Evolutionary conservation across 495 filamentous ascomycete species (phyloP).

Genomic region (Jackrogersella minutella): DNA sequence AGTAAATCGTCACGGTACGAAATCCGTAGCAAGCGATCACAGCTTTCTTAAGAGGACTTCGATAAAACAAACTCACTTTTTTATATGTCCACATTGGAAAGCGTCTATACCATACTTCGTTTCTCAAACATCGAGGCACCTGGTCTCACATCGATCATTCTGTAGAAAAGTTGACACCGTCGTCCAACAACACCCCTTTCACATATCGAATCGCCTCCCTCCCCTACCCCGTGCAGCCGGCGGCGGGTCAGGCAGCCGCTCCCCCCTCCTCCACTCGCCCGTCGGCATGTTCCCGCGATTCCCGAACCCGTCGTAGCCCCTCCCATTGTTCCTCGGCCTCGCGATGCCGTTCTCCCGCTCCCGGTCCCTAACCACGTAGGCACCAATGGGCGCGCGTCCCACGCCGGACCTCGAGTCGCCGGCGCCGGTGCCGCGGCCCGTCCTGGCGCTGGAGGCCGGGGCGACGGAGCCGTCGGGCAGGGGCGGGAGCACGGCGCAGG

Average conservation of each 20-base stretch:
- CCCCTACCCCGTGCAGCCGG: constrained; percentile 38
- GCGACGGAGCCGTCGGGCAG: constrained; percentile 76
- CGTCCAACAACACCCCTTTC: constrained; percentile 4
- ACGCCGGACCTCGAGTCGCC: constrained; percentile 48
- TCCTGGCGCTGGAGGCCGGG: constrained; percentile 54
- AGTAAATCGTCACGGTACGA: too few species aligned
- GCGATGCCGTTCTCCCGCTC: constrained; percentile 37
- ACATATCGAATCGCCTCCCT: constrained; percentile 44
- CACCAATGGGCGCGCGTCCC: constrained; percentile 50
- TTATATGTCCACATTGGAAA: constrained; percentile 11
- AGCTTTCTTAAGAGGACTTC: too few species aligned
- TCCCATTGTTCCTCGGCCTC: constrained; percentile 49
- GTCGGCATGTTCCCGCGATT: constrained; percentile 51
- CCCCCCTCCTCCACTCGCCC: constrained; percentile 68
- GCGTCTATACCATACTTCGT: constrained; percentile 17
- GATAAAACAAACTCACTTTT: constrained; percentile 33
- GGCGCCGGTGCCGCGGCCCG: constrained; percentile 48
- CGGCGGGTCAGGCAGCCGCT: constrained; percentile 58
- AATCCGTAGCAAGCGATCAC: too few species aligned
- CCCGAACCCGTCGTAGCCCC: constrained; percentile 34
- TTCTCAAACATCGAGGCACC: background rate
- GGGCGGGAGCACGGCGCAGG: constrained; percentile 80
- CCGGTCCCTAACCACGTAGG: constrained; percentile 44
- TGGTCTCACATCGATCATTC: background rate
- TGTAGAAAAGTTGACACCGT: constrained; percentile 8